phyloP scores from a whole-genome alignment of 2,329 filamentous ascomycete species.

The Capronia americana region DNA sequence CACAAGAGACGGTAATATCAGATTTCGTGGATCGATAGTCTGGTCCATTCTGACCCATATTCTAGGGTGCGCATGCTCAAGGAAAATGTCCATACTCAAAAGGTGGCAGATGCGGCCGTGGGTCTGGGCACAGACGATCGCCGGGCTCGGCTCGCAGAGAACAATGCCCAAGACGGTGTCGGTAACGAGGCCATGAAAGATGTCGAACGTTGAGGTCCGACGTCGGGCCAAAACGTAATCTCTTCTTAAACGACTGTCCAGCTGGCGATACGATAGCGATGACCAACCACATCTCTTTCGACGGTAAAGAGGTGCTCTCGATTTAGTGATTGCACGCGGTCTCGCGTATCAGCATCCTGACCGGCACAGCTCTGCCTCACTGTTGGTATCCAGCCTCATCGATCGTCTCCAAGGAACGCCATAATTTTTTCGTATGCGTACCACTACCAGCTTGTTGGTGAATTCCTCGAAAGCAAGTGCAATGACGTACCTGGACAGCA shows the following conservation, averaged over 20 bases:
- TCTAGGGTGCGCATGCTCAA: constrained; percentile 77
- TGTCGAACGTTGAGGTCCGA: constrained; percentile 18
- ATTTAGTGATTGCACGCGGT: background rate
- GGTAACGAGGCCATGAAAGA: constrained; percentile 30
- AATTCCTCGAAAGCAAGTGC: background rate
- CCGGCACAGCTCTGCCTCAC: background rate
- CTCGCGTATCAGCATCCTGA: background rate
- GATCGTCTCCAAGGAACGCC: constrained; percentile 45
- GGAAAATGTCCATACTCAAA: constrained; percentile 85
- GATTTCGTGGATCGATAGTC: background rate
- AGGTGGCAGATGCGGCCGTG: constrained; percentile 80
- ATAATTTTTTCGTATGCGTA: constrained; percentile 90
- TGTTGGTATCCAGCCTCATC: constrained; percentile 12
- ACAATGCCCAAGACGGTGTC: constrained; percentile 6
- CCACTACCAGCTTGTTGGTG: constrained; percentile 64
- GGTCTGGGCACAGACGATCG: constrained; percentile 76
- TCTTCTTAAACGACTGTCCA: background rate
- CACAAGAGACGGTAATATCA: constrained; percentile 79
- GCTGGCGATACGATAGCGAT: background rate
- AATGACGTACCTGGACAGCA: constrained; percentile 68
- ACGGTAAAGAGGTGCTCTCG: background rate
- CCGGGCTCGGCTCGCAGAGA: constrained; percentile 12
- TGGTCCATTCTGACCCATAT: constrained; percentile 3
- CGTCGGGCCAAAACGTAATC: background rate
- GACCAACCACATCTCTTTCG: background rate